Evolutionary conservation across 2,329 filamentous ascomycete genomes (phyloP).

Genomic region (Fusarium musae): DNA sequence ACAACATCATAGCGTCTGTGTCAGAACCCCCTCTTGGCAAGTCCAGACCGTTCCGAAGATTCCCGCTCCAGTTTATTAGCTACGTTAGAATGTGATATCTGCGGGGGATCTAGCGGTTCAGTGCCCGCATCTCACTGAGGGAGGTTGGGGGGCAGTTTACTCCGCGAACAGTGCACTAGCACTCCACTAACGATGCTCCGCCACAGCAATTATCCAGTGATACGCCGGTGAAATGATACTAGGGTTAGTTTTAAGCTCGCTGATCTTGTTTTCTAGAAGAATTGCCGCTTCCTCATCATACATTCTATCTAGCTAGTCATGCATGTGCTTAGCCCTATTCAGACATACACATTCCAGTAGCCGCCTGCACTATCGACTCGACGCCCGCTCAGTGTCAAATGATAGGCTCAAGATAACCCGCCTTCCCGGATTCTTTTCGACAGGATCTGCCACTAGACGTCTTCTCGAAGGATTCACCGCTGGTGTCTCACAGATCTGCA

Average conservation of each 20-base stretch:
- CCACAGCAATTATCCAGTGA: background rate
- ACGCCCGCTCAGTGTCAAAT: background rate
- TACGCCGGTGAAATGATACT: background rate
- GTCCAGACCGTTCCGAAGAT: constrained; percentile 10
- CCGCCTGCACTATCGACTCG: background rate
- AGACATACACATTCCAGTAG: background rate
- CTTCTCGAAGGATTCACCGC: constrained; percentile 11
- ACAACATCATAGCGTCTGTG: background rate
- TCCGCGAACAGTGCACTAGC: background rate
- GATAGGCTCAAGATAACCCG: background rate
- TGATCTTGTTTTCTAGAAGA: constrained; percentile 13
- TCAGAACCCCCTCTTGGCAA: background rate
- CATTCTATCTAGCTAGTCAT: background rate
- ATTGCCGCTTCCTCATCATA: too few species aligned
- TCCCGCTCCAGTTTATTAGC: background rate
- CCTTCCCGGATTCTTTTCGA: background rate
- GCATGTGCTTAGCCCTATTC: background rate
- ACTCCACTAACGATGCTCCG: background rate
- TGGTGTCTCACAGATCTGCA: constrained; percentile 7
- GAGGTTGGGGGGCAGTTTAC: background rate
- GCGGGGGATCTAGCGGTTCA: constrained; percentile 8
- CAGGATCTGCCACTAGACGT: background rate
- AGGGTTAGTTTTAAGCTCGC: background rate
- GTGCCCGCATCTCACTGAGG: background rate
- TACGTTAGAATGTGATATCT: background rate